Percentiles rank a stretch among this genome's conserved stretches.
These are phyloP conservation scores for Kwoniella dejecticola DNA, from an alignment of 768 basidiomycete species.

Conservation along the genomic window DNA sequence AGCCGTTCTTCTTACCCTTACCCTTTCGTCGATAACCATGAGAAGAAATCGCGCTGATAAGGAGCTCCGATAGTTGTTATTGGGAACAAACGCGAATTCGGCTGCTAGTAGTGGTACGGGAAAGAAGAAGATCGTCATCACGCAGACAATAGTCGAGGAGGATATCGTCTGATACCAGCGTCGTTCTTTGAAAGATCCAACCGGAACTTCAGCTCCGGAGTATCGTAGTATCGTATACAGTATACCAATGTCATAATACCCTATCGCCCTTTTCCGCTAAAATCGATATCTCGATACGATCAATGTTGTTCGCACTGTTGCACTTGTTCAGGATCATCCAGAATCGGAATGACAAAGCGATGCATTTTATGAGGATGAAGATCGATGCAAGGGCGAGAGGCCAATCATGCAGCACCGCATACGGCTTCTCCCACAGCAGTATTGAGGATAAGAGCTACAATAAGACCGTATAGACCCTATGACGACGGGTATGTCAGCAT, in stretches of 20 bases:
- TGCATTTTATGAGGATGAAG: constrained; percentile 4
- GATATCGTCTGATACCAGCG: neutral
- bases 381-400: neutral
- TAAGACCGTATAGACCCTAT: constrained; percentile 55
- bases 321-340: neutral
- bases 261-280: too few relatives aligned
- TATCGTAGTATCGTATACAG: too few relatives aligned
- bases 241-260: too few relatives aligned
- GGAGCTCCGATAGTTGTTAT: neutral
- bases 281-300: constrained; percentile 1
- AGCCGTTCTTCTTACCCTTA: neutral
- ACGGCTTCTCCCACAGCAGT: constrained; percentile 64
- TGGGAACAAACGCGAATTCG: constrained; percentile 4
- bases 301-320: too few relatives aligned
- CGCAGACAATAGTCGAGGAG: constrained; percentile 11
- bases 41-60: neutral
- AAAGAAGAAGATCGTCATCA: constrained; percentile 16
- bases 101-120: constrained; percentile 4
- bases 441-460: constrained; percentile 91
- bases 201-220: too few relatives aligned
- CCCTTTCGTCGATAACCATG: neutral
- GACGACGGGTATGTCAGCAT: neutral
- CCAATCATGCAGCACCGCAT: constrained; percentile 31
- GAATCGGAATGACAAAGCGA: constrained; percentile 4
- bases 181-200: too few relatives aligned